Evolutionary conservation across 2,329 filamentous ascomycete species (phyloP), one percentile per base, ranked within the genome.

Genomic region (Fusarium domesticum): DNA sequence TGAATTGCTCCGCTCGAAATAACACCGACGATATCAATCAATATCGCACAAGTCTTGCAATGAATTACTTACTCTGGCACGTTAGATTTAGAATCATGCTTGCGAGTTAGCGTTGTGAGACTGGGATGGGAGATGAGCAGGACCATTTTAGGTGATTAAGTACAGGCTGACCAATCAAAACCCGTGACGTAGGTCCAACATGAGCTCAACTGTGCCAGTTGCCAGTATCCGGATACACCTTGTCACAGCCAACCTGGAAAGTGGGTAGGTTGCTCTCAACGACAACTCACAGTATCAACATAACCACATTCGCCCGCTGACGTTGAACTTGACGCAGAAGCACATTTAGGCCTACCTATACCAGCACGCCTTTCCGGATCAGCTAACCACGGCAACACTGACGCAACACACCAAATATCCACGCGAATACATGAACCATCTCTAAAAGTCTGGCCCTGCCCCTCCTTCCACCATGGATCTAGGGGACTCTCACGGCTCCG

Each of bases 391-490:
- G 15, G 8, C 6, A 20, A 36, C 35, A 37, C 23, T 28, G 23
- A 28, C 7, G 14, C 40, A 38, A 36, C 34, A 33, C 30, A 37
- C 42, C 23, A 28, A 5, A 28, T 40, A 43, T 46, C 44, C 38
- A 40, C 35, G 43, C 52, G 45, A 48, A 41, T 60, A 58, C 64
- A 67, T 67, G 66, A 64, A 55, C 62, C 56, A 54, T 54, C 44
- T 8, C 45, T 45, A 47, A 54, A 53, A 54, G 48, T 58, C 56
- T 60, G 58, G 55, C 59, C 49, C 54, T 69, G 61, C 65, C 65
- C 66, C 67, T 69, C 64, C 63, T 62, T 61, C 64, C 64, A 69
- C 68, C 65, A 84, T 84, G 80, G 80, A 84, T 71, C 70, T 78
- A 61, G 77, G 73, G 65, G 75, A 74, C 62, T 65, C 70, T 60